Evolutionary conservation across 805 yeast genomes (phyloP).

Genomic region (Candida andamanensis): DNA sequence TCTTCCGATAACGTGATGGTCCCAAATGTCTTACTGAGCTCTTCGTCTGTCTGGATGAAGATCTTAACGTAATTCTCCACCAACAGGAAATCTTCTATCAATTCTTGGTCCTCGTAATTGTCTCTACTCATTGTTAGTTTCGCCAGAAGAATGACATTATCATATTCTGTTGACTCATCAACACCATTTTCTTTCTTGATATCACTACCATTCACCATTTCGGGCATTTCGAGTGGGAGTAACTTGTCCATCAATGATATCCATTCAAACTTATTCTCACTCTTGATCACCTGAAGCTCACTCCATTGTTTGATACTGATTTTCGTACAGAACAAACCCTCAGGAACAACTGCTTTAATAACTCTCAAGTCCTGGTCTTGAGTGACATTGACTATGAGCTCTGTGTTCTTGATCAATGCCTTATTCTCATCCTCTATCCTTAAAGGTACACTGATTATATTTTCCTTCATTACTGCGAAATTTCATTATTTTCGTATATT

Average conservation of each 20-base stretch:
- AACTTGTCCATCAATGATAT: conserved; percentile 11
- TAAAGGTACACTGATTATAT: conserved; percentile 8
- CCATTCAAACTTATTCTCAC: conserved; percentile 16
- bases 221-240: conserved; percentile 12
- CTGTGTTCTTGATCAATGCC: conserved; percentile 7
- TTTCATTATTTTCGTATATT: conserved; percentile 2
- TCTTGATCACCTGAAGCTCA: not conserved
- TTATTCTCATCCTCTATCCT: conserved; percentile 7
- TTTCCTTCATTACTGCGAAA: conserved; percentile 3
- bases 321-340: conserved; percentile 7
- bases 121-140: conserved; percentile 20
- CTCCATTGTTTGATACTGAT: conserved; percentile 3
- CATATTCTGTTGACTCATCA: not conserved
- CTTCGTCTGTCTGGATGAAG: conserved; percentile 18
- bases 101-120: conserved; percentile 18
- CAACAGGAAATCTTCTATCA: conserved; percentile 20
- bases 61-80: conserved; percentile 15
- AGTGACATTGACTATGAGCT: conserved; percentile 3
- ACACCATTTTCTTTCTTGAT: not conserved
- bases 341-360: conserved; percentile 8
- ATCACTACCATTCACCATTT: not conserved
- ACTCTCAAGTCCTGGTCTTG: conserved; percentile 1
- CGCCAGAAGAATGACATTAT: conserved; percentile 3
- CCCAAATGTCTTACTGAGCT: conserved; percentile 24
- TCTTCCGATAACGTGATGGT: conserved; percentile 15